Conservation (phyloP, 257 asterid species). For the Schizonepeta tenuifolia region DNA sequence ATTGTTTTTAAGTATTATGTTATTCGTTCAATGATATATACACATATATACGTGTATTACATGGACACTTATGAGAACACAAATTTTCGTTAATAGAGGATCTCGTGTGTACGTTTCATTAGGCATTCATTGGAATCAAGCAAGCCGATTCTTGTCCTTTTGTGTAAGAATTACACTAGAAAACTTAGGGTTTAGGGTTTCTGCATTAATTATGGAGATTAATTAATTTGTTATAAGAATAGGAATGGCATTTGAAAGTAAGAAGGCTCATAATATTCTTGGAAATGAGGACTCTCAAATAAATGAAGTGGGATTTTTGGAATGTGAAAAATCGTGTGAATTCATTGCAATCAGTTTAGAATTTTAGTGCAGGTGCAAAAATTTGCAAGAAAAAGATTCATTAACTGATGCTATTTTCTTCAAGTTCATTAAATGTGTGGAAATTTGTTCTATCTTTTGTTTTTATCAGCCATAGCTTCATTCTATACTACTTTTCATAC, state of each 20-base stretch:
- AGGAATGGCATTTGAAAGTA: constrained; percentile 18
- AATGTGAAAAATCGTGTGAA: constrained; percentile 38
- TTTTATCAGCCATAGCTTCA: not conserved
- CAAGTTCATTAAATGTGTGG: constrained; percentile 31
- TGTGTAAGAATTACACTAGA: not conserved
- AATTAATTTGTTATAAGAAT: constrained; percentile 14
- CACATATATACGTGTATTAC: not conserved
- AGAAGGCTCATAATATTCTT: constrained; percentile 22
- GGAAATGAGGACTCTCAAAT: constrained; percentile 39
- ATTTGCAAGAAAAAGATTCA: constrained; percentile 22
- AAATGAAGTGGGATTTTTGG: constrained; percentile 37
- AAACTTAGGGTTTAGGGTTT: constrained; percentile 49
- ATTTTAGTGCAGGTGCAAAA: constrained; percentile 30
- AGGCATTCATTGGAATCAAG: not conserved
- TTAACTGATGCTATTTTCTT: not conserved
- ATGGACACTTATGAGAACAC: not conserved
- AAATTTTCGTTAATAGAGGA: not conserved
- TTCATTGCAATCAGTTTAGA: constrained; percentile 28
- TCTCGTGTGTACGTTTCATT: not conserved
- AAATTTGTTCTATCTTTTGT: not conserved
- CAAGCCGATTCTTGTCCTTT: not conserved
- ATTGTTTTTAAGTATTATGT: too few relatives aligned
- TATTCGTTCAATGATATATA: not conserved
- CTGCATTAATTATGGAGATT: not conserved
- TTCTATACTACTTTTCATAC: not conserved